phyloP scores from a whole-genome alignment of 805 yeast species.

The Zygotorulaspora chibaensis region DNA sequence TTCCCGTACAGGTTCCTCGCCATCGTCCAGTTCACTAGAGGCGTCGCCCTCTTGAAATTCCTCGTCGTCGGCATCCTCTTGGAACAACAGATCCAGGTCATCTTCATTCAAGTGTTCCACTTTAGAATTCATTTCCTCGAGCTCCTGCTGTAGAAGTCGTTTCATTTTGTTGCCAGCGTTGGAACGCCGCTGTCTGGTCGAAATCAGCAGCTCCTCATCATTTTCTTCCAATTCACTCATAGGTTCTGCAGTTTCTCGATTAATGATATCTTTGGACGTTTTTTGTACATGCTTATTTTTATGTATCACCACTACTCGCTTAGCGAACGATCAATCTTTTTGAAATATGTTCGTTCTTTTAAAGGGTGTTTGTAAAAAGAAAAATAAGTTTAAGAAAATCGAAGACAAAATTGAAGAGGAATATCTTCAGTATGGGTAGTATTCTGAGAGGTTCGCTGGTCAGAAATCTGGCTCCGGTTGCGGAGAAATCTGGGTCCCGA shows the following conservation, averaged over 20 bases:
- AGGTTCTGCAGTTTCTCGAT: no score
- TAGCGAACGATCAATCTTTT: background rate
- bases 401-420: no score
- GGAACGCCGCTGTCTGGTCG: conserved; percentile 70
- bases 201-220: conserved; percentile 54
- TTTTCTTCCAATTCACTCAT: conserved; percentile 14
- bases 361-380: background rate
- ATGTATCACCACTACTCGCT: no score
- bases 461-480: background rate
- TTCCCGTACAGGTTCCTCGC: conserved; percentile 18
- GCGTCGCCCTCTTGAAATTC: conserved; percentile 39
- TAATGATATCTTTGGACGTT: no score
- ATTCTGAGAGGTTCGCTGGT: background rate
- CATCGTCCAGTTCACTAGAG: conserved; percentile 32
- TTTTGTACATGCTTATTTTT: no score
- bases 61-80: conserved; percentile 55
- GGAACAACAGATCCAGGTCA: conserved; percentile 64
- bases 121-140: conserved; percentile 40
- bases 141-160: conserved; percentile 62
- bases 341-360: no score
- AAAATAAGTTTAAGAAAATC: no score
- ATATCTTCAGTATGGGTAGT: background rate
- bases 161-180: conserved; percentile 88
- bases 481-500: background rate
- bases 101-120: conserved; percentile 66